These are phyloP conservation scores for Fusarium marasasianum DNA, from an alignment of 2,329 filamentous ascomycete species.

Conservation along the genomic window DNA sequence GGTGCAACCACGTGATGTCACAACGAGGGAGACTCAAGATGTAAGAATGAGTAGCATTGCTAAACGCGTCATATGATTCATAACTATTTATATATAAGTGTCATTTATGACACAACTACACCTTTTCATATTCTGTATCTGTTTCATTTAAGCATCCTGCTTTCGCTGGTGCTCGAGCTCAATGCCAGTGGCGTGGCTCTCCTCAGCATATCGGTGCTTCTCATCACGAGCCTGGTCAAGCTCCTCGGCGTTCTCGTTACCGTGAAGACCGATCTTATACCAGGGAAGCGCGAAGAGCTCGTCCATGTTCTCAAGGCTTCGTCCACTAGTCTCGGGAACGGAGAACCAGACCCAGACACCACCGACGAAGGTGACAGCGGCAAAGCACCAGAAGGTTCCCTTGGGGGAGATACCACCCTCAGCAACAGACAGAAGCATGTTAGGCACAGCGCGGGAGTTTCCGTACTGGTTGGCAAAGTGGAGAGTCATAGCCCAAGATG, in stretches of 20 bases:
- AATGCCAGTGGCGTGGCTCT: conserved; percentile 42
- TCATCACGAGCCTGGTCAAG: conserved; percentile 55
- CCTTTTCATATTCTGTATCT: neutral
- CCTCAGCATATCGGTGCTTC: conserved; percentile 53
- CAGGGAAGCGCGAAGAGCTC: conserved; percentile 76
- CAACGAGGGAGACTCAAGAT: neutral
- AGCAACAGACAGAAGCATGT: conserved; percentile 69
- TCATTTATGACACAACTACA: neutral
- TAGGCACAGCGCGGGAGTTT: conserved; percentile 77
- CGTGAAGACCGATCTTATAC: conserved; percentile 74
- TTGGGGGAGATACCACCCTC: conserved; percentile 63
- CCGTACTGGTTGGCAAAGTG: conserved; percentile 85
- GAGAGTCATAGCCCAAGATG: conserved; percentile 78
- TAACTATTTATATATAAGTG: conserved; percentile 11
- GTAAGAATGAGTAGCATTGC: neutral
- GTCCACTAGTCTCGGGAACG: conserved; percentile 76
- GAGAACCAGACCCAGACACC: conserved; percentile 76
- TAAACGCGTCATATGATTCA: conserved; percentile 10
- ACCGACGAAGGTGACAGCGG: conserved; percentile 72
- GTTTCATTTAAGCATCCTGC: conserved; percentile 23
- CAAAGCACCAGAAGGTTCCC: conserved; percentile 83
- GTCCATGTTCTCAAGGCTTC: conserved; percentile 76
- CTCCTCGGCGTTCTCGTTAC: conserved; percentile 61
- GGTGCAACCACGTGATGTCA: neutral
- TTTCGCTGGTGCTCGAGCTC: conserved; percentile 50